A percentile compares a stretch with the other conserved stretches of the same genome.
These are phyloP conservation scores for Sphaerobolus stellatus DNA, from an alignment of 1,284 basidiomycete species.

Conservation along the genomic window DNA sequence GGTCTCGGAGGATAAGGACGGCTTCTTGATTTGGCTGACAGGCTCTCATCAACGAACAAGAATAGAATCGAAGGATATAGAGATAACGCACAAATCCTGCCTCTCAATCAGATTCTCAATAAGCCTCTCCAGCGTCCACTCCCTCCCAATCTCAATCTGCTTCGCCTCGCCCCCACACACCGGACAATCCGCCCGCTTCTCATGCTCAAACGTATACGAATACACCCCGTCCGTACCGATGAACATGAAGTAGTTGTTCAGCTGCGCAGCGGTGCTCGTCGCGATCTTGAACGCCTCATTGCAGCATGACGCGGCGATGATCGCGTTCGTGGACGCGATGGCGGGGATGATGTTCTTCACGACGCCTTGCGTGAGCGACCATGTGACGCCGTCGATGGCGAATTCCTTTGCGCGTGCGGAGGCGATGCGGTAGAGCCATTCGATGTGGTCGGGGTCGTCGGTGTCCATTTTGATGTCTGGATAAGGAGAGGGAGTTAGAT, in stretches of 20 bases:
- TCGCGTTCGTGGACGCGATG: conserved; percentile 94
- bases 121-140: conserved; percentile 79
- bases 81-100: conserved; percentile 75
- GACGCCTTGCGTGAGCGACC: conserved; percentile 96
- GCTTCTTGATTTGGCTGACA: conserved; percentile 88
- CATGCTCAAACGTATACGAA: conserved; percentile 96
- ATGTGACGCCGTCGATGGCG: conserved; percentile 97
- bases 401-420: conserved; percentile 83
- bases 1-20: conserved; percentile 69
- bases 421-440: conserved; percentile 88
- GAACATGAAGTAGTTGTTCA: conserved; percentile 99
- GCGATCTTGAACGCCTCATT: conserved; percentile 99
- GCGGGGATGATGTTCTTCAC: conserved; percentile 99
- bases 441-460: conserved; percentile 95
- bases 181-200: conserved; percentile 90
- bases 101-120: conserved; percentile 84
- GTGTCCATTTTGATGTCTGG: conserved; percentile 93
- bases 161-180: conserved; percentile 93
- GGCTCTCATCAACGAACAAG: conserved; percentile 3
- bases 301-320: conserved; percentile 96
- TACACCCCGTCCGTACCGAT: conserved; percentile 96
- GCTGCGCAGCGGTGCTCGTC: conserved; percentile 88
- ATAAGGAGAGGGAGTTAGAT: neutral
- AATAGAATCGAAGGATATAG: conserved; percentile 9
- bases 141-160: conserved; percentile 63